Evolutionary conservation across 257 asterid genomes (phyloP).

Genomic region (Salvia rosmarinus): DNA sequence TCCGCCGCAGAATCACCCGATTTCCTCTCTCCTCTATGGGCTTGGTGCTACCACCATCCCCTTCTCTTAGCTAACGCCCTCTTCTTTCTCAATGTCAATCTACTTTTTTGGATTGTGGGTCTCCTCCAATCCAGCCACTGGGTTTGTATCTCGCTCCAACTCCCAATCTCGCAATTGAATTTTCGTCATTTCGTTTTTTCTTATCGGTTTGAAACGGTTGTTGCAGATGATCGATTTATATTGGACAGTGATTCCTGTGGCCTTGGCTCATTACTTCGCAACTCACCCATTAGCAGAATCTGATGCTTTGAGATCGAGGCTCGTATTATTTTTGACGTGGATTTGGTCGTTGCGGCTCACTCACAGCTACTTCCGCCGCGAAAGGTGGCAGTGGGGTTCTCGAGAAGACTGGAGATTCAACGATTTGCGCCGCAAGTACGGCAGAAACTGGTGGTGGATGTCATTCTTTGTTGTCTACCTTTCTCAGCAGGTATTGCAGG

Average conservation of each 20-base stretch:
- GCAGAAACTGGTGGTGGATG: conserved; percentile 89
- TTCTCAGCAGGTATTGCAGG: conserved; percentile 70
- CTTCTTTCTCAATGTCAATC: conserved; percentile 81
- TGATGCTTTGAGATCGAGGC: conserved; percentile 63
- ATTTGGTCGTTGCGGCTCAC: conserved; percentile 82
- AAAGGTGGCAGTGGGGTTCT: conserved; percentile 91
- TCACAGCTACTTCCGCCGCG: conserved; percentile 95
- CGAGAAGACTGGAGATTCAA: conserved; percentile 93
- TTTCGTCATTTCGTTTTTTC: neutral
- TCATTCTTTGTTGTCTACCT: conserved; percentile 81
- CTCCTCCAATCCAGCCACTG: conserved; percentile 64
- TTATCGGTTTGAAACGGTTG: neutral
- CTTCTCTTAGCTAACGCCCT: conserved; percentile 62
- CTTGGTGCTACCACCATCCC: conserved; percentile 81
- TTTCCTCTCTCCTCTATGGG: conserved; percentile 52
- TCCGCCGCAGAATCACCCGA: conserved; percentile 38
- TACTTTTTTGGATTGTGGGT: conserved; percentile 82
- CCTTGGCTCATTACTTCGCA: conserved; percentile 68
- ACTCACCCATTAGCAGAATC: conserved; percentile 60
- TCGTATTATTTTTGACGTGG: conserved; percentile 69
- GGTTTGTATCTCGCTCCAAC: conserved; percentile 10
- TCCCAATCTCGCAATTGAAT: neutral
- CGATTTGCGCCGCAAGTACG: conserved; percentile 68
- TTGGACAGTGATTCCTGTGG: conserved; percentile 88
- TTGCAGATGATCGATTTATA: conserved; percentile 89